Conservation (phyloP, 768 basidiomycete genomes). For the Pleurotus salmoneostramineus region DNA sequence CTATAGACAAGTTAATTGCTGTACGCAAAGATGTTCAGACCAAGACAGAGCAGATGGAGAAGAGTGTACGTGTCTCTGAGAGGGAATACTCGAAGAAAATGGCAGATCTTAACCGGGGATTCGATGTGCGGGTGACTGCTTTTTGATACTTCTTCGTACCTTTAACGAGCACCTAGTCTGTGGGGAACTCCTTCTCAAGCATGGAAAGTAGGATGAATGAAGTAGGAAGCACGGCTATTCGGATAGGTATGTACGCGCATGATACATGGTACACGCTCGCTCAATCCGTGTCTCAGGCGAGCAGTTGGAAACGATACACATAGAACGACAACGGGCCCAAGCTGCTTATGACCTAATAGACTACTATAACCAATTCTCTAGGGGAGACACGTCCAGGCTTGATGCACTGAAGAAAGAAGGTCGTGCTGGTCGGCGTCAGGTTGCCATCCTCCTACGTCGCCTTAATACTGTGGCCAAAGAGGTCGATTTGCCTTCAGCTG, state of each 20-base stretch:
- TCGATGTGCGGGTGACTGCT: conserved; percentile 62
- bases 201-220: conserved; percentile 92
- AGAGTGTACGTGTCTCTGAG: conserved; percentile 83
- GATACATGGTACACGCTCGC: conserved; percentile 8
- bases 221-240: conserved; percentile 89
- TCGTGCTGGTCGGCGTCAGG: conserved; percentile 80
- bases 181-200: conserved; percentile 80
- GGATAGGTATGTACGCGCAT: conserved; percentile 63
- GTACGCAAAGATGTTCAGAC: conserved; percentile 88
- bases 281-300: conserved; percentile 54
- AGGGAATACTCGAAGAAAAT: conserved; percentile 93
- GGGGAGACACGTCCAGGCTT: conserved; percentile 69
- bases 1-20: conserved; percentile 83
- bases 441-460: conserved; percentile 83
- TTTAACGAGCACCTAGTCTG: conserved; percentile 50
- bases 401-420: conserved; percentile 85
- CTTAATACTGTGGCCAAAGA: conserved; percentile 89
- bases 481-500: conserved; percentile 81
- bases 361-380: conserved; percentile 90
- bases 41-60: conserved; percentile 90
- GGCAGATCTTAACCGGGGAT: conserved; percentile 87
- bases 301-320: conserved; percentile 91
- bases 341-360: conserved; percentile 92
- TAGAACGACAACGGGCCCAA: conserved; percentile 88
- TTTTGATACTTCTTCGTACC: neutral